Percentiles rank a stretch among this genome's conserved stretches.
Conservation (phyloP, 305 asterid genomes). For the Fraxinus albicans region DNA sequence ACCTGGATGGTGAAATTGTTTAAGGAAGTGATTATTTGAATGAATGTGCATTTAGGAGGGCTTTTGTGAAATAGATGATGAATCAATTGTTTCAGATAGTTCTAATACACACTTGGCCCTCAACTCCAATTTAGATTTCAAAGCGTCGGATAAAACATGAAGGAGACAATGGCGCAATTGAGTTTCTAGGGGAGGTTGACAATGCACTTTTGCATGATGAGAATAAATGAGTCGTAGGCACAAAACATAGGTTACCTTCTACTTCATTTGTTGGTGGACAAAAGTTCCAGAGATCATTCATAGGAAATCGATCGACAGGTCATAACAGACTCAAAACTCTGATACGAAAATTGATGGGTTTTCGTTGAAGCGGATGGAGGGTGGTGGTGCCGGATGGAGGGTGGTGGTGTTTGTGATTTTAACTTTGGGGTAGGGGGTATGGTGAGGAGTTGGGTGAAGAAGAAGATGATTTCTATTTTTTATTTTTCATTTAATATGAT, state of each 20-base stretch:
- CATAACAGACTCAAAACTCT: constrained; percentile 27
- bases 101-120: constrained; percentile 12
- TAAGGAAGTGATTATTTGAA: too few relatives aligned
- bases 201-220: constrained; percentile 14
- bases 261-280: background rate
- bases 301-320: constrained; percentile 34
- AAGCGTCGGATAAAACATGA: constrained; percentile 21
- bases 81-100: constrained; percentile 18
- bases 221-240: constrained; percentile 16
- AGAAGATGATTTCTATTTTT: too few relatives aligned
- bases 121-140: constrained; percentile 18
- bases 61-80: constrained; percentile 18
- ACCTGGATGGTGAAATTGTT: too few relatives aligned
- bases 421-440: too few relatives aligned
- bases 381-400: too few relatives aligned
- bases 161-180: constrained; percentile 24
- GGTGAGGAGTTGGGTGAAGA: too few relatives aligned
- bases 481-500: too few relatives aligned
- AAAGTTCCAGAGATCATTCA: constrained; percentile 10
- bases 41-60: too few relatives aligned
- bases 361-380: too few relatives aligned
- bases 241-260: constrained; percentile 19
- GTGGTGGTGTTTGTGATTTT: too few relatives aligned
- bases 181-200: constrained; percentile 28
- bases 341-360: constrained; percentile 21